Evolutionary conservation across 1,139 yeast species (phyloP), one percentile per base, ranked within the genome.

Genomic region (Barnettozyma hawaiiensis): DNA sequence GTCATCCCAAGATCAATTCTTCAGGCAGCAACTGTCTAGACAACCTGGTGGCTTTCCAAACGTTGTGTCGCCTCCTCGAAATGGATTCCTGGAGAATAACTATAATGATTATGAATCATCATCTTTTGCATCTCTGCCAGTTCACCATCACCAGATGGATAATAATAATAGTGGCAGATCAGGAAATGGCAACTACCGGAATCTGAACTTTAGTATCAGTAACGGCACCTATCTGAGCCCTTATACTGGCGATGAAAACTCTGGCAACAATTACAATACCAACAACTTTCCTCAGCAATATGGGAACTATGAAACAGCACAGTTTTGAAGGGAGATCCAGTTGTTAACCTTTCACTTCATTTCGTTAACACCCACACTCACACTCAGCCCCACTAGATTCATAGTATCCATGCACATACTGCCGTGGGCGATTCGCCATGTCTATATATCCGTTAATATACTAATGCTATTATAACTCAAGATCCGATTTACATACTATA

Each of bases 231-330:
- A 32, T 32, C 9, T 19, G 16, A 19, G 19, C 23, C 21, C 26
- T 4, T 18, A 35, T 20, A n/a, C n/a, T n/a, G 24, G 20, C 20
- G 29, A 19, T 24, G 38, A 18, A 22, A 35, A 35, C 26, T 27
- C 31, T 14, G 19, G 31, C 5, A 26, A 12, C 11, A 27, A 27
- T 14, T 35, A 35, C 16, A 15, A 18, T 12, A n/a, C n/a, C n/a
- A n/a, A 22, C 18, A 20, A 28, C 15, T 16, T 35, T 19, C 18
- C 31, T 10, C 38, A 33, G 15, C 52, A 46, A 16, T 49, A 26
- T 39, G 53, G 52, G 7, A 35, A 21, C 18, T 51, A 43, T 35
- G 50, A 52, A n/a, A 41, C 53, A 9, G 45, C 56, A 12, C 51
- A 52, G 11, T 52, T 45, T 31, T 52, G 20, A 31, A 22, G 5